Evolutionary conservation across 1,284 basidiomycete species (phyloP), one percentile per base, ranked within the genome.

Genomic region (Pascua sp.): DNA sequence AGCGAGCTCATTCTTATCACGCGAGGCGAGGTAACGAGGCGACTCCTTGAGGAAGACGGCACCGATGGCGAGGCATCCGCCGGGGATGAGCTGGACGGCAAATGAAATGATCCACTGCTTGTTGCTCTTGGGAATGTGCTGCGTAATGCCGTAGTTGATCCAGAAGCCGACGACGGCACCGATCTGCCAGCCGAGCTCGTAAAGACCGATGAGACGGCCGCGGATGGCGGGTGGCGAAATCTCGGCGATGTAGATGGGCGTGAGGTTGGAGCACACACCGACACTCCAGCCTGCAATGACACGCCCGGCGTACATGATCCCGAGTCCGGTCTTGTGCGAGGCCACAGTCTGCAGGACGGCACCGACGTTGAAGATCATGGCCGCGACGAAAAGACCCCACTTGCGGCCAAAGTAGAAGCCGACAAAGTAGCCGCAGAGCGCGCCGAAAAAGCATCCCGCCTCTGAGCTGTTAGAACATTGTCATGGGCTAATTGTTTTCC

Each of bases 71-170:
- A 82, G 71, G 8, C 81, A 42, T 1, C 80, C 80, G 11, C 80
- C 81, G 4, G 82, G 83, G 65, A 83, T 77, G 53, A 83, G 75
- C 63, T 84, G 83, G 9, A 83, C 73, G 1, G 79, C 80, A 55
- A 83, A 79, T 2, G 82, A 80, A 56, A 83, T 79, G 11, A 79
- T 63, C 80, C 80, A 84, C 24, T 69, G 57, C 11, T 39, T 52
- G 39, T 52, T 71, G 42, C 72, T 69, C 40, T 75, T 63, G 16
- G 70, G 71, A 24, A 81, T 78, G 40, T 81, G 80, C 65, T 81
- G 82, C 47, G 64, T 64, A 55, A 70, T 69, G 64, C 39, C 51
- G 16, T 55, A 55, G 48, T 48, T 77, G 49, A 81, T 80, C 80
- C 70, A 73, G 73, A 81, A 81, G 5, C 81, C 78, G 77, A 77